phyloP scores from a whole-genome alignment of 2,329 filamentous ascomycete genomes.

The Phialophora chinensis region DNA sequence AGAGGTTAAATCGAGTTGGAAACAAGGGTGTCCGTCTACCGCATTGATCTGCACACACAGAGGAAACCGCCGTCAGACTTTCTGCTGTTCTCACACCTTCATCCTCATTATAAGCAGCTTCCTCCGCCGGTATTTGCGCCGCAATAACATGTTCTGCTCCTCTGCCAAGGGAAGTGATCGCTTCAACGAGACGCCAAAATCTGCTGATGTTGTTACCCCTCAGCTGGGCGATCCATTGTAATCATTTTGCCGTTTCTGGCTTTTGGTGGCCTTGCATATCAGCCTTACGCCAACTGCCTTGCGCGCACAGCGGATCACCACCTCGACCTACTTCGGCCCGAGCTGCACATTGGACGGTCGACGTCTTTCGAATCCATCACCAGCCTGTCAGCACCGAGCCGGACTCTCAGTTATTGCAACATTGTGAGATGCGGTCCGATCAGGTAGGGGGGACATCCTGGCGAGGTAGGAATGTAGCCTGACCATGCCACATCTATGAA shows the following conservation, averaged over 20 bases:
- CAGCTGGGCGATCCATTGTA: not conserved
- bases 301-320: too few species aligned
- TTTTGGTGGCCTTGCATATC: constrained; percentile 1
- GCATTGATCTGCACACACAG: too few species aligned
- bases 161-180: too few species aligned
- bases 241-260: constrained; percentile 15
- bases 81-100: too few species aligned
- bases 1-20: too few species aligned
- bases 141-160: too few species aligned
- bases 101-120: too few species aligned
- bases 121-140: too few species aligned
- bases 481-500: not conserved
- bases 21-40: too few species aligned
- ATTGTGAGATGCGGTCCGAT: not conserved
- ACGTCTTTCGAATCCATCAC: not conserved
- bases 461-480: not conserved
- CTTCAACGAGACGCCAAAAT: too few species aligned
- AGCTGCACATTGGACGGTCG: not conserved
- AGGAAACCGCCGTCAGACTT: too few species aligned
- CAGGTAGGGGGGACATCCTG: not conserved
- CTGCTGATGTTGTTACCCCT: not conserved
- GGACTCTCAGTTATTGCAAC: not conserved
- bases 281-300: not conserved
- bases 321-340: not conserved
- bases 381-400: not conserved